These are phyloP conservation scores for Rhodotorula graminis DNA, from an alignment of 768 basidiomycete species.

Conservation along the genomic window DNA sequence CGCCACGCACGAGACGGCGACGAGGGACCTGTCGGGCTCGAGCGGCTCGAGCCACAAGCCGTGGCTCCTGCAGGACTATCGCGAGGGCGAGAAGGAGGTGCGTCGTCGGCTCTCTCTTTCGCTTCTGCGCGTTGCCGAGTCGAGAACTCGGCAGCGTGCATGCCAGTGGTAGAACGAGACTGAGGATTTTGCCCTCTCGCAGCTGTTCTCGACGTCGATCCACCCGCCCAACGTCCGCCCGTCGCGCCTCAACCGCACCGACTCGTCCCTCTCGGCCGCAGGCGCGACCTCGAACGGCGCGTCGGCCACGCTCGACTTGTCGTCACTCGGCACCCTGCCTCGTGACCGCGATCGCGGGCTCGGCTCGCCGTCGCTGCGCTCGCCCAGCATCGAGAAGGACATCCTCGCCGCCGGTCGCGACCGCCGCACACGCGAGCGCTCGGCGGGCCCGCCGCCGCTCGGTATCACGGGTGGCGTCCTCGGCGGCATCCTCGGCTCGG, in stretches of 20 bases:
- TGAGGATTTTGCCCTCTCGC: too few species aligned
- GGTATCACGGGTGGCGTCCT: conserved; percentile 38
- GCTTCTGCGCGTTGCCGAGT: too few species aligned
- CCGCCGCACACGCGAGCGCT: conserved; percentile 19
- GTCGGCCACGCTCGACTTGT: conserved; percentile 36
- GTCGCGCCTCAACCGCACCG: conserved; percentile 29
- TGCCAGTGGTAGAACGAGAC: too few species aligned
- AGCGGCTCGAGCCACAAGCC: conserved; percentile 11
- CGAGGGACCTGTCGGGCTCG: conserved; percentile 10
- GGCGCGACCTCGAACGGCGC: background rate
- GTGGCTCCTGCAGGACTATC: conserved; percentile 32
- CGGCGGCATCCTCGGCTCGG: conserved; percentile 27
- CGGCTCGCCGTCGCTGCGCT: conserved; percentile 27
- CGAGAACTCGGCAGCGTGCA: background rate
- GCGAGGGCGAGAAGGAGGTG: conserved; percentile 39
- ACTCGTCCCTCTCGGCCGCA: conserved; percentile 14
- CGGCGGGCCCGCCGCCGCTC: conserved; percentile 2
- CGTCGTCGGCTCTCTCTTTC: background rate
- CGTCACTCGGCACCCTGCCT: conserved; percentile 34
- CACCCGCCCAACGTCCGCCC: conserved; percentile 34
- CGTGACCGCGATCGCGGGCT: conserved; percentile 38
- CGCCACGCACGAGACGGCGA: conserved; percentile 31
- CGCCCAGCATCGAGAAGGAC: conserved; percentile 25
- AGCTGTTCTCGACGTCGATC: conserved; percentile 38
- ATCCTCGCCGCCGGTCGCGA: conserved; percentile 9